Percentiles rank a stretch among this genome's conserved stretches.
phyloP scores from a whole-genome alignment of 768 basidiomycete species.

The Boletus rubescentipes region DNA sequence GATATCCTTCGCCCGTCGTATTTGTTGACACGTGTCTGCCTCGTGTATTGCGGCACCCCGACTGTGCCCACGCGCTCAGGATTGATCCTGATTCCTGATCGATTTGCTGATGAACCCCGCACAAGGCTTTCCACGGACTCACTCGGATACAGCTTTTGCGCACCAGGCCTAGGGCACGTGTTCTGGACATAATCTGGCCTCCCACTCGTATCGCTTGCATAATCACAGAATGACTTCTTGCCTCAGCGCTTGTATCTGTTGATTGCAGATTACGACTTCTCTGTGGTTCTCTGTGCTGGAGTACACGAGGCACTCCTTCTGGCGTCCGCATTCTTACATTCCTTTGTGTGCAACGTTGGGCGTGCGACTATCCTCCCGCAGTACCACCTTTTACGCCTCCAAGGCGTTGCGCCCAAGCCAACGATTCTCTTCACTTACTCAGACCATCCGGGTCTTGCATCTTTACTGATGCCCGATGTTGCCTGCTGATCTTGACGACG shows the following conservation, averaged over 20 bases:
- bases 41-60: conserved; percentile 23
- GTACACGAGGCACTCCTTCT: conserved; percentile 26
- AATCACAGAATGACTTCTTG: conserved; percentile 10
- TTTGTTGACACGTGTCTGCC: conserved; percentile 11
- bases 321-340: conserved; percentile 2
- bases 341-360: conserved; percentile 7
- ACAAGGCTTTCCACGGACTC: conserved; percentile 17
- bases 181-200: conserved; percentile 15
- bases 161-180: conserved; percentile 30
- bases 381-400: conserved; percentile 2
- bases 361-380: neutral
- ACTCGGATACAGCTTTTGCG: conserved; percentile 7
- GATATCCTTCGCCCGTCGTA: neutral
- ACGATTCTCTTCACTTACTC: neutral
- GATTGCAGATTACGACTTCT: conserved; percentile 18
- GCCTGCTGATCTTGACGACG: conserved; percentile 29
- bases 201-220: conserved; percentile 10
- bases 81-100: conserved; percentile 21
- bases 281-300: conserved; percentile 23
- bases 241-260: conserved; percentile 5
- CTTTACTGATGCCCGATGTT: conserved; percentile 26
- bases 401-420: conserved; percentile 3
- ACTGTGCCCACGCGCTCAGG: neutral
- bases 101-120: conserved; percentile 13
- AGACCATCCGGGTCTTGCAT: conserved; percentile 1